Percentiles rank a stretch among this genome's conserved stretches.
phyloP scores from a whole-genome alignment of 805 yeast genomes.

The Candida sphagnicola region DNA sequence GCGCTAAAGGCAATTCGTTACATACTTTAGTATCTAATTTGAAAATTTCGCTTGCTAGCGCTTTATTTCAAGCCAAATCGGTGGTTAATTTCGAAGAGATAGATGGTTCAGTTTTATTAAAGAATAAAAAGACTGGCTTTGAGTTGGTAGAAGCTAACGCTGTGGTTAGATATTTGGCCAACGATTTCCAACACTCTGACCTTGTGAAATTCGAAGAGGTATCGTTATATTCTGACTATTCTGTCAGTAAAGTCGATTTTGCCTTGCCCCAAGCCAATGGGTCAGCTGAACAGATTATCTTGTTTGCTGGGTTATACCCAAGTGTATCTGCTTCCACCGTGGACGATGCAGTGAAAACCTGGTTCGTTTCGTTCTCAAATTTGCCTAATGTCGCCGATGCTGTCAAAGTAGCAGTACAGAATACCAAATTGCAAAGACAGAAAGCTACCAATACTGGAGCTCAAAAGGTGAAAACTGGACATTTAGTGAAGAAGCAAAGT shows the following conservation, averaged over 20 bases:
- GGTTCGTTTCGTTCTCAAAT: constrained; percentile 42
- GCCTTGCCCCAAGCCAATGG: constrained; percentile 10
- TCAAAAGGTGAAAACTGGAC: constrained; percentile 27
- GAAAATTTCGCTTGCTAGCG: constrained; percentile 40
- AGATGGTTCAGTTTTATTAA: constrained; percentile 23
- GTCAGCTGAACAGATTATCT: constrained; percentile 53
- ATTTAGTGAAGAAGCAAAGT: constrained; percentile 24
- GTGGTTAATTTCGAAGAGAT: constrained; percentile 19
- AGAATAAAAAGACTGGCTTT: constrained; percentile 35
- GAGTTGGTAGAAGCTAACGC: constrained; percentile 65
- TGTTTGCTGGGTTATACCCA: constrained; percentile 58
- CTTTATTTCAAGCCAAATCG: constrained; percentile 10
- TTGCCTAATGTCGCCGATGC: constrained; percentile 41
- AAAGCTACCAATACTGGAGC: constrained; percentile 39
- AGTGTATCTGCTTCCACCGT: constrained; percentile 19
- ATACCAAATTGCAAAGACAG: constrained; percentile 41
- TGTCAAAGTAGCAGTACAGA: constrained; percentile 41
- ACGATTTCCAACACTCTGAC: constrained; percentile 38
- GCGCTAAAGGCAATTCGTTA: constrained; percentile 21
- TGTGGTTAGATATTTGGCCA: constrained; percentile 58
- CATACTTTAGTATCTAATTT: constrained; percentile 36
- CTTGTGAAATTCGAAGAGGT: constrained; percentile 43
- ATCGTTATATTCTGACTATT: constrained; percentile 36
- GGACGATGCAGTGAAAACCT: constrained; percentile 16
- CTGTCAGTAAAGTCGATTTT: constrained; percentile 15